phyloP scores from a whole-genome alignment of 1,284 basidiomycete genomes.

The Papiliotrema flavescens region DNA sequence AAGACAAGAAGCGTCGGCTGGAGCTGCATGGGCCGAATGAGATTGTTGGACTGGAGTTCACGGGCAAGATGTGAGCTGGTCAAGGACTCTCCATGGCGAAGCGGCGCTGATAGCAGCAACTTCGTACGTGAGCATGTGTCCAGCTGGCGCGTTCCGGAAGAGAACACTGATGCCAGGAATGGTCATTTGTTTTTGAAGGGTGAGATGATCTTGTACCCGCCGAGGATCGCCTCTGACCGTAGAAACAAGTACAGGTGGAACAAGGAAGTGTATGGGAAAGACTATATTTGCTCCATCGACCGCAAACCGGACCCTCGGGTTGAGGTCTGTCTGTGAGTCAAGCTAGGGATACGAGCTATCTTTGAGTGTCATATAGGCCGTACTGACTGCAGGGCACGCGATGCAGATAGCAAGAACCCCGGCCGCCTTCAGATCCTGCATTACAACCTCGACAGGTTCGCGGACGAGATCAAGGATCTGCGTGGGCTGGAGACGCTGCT shows the following conservation, averaged over 20 bases:
- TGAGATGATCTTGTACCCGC: slow-evolving; percentile 21
- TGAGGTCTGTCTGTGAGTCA: slow-evolving; percentile 43
- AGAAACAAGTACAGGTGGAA: slow-evolving; percentile 47
- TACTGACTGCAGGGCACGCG: slow-evolving; percentile 22
- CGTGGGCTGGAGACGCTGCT: slow-evolving; percentile 44
- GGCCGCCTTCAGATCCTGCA: slow-evolving; percentile 42
- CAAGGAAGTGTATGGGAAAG: slow-evolving; percentile 37
- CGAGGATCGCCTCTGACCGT: background rate
- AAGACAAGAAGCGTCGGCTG: slow-evolving; percentile 37
- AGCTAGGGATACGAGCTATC: no score
- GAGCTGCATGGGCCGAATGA: slow-evolving; percentile 47
- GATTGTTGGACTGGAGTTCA: slow-evolving; percentile 38
- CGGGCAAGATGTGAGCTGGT: slow-evolving; percentile 38
- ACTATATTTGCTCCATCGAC: slow-evolving; percentile 45
- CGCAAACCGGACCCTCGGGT: slow-evolving; percentile 45
- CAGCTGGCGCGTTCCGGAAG: no score
- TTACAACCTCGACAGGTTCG: slow-evolving; percentile 48
- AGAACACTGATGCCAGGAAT: slow-evolving; percentile 26
- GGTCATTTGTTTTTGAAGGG: slow-evolving; percentile 46
- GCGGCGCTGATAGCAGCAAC: background rate
- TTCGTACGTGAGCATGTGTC: background rate
- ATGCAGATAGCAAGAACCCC: slow-evolving; percentile 31
- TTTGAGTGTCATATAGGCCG: no score
- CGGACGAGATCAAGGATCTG: slow-evolving; percentile 41
- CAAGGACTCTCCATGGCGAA: background rate